Evolutionary conservation across 2,329 filamentous ascomycete species (phyloP).

Genomic region (Westerdykella aurantiaca): DNA sequence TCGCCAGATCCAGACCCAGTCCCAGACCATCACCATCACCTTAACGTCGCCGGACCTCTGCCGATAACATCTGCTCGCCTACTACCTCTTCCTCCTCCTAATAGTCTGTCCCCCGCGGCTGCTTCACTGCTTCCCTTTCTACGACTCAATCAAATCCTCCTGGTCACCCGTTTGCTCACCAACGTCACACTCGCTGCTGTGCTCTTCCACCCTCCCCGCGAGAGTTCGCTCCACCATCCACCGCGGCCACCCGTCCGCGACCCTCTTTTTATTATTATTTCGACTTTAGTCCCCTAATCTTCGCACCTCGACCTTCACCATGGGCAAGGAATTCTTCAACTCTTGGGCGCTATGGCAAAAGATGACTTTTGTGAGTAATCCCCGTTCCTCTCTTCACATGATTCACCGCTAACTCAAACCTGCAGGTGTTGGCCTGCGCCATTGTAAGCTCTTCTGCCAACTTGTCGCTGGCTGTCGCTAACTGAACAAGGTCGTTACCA

Average conservation of each 20-base stretch:
- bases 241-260: constrained; percentile 4
- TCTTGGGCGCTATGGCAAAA: constrained; percentile 79
- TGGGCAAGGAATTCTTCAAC: constrained; percentile 39
- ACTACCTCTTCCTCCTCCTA: neutral
- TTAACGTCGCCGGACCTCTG: constrained; percentile 2
- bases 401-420: constrained; percentile 18
- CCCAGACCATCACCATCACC: no score
- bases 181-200: no score
- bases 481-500: constrained; percentile 53
- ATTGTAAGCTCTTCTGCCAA: constrained; percentile 47
- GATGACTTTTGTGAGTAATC: constrained; percentile 71
- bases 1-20: constrained; percentile 2
- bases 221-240: neutral
- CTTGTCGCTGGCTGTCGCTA: constrained; percentile 19
- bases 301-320: constrained; percentile 6
- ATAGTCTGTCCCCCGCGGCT: neutral
- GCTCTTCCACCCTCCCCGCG: no score
- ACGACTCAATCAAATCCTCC: neutral
- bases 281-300: neutral
- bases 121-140: no score
- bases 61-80: constrained; percentile 1
- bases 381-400: constrained; percentile 1
- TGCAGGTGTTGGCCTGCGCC: constrained; percentile 63
- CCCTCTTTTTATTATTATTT: constrained; percentile 8
- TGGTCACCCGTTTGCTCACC: neutral